Evolutionary conservation across 768 basidiomycete genomes (phyloP), one percentile per base, ranked within the genome.

Genomic region (Kwoniella sp.): DNA sequence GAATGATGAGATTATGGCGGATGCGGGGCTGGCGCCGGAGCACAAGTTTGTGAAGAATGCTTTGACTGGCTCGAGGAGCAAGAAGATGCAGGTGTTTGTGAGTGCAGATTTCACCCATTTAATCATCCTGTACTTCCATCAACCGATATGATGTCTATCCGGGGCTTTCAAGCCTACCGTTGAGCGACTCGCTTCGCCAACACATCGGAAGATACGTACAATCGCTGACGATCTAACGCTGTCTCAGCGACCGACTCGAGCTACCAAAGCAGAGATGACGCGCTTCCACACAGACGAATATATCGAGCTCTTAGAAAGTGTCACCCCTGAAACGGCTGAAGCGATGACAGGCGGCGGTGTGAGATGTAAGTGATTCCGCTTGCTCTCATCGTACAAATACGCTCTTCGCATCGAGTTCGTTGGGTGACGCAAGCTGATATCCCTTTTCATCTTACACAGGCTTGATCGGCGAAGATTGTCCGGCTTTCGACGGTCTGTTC

Each of bases 241-340:
- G 2, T 11, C 25, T 51, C 50, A 51, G 90, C 85, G 84, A 74
- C 88, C 92, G 4, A 85, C 84, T 69, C 85, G 91, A 22, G 88
- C 91, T 3, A 84, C 86, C 0, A 86, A 89, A 15, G 85, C 88
- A 73, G 85, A 86, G 25, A 90, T 99, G 90, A 89, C 91, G n/a
- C 83, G 88, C 12, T 99, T 98, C 81, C 96, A 99, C 80, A 93
- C 95, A 23, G 96, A 99, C 83, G 96, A 99, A 85, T 99, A 96
- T 81, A 86, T 99, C 64, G 88, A 98, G 73, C 95, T 98, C 73
- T 82, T 99, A 51, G 85, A 87, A 59, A 86, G 87, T 54, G 94
- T 98, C 28, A 91, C 89, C 0, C 94, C 94, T 0, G 96, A 99
- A 81, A 95, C 91, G 3, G 88, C 86, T 1, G 90, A 91, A 71